Percentiles rank a stretch among this genome's conserved stretches.
Conservation (phyloP, 768 basidiomycete species). For the Megacollybia marginata region DNA sequence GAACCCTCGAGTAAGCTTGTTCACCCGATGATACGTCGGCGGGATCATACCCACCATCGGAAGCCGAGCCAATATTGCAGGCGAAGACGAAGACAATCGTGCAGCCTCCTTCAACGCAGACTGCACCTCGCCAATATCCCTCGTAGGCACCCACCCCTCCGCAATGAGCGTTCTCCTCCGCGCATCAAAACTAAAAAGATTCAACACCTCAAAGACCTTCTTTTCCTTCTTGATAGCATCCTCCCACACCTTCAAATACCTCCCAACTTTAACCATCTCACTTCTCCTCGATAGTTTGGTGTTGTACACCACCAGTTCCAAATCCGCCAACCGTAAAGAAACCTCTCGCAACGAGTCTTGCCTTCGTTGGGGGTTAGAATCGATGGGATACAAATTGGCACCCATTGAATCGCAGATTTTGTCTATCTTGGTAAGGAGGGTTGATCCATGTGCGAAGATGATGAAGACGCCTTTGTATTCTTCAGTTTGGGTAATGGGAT, state of each 20-base stretch:
- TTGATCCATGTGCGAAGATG: constrained; percentile 96
- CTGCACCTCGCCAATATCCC: constrained; percentile 86
- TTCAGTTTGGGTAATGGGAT: constrained; percentile 75
- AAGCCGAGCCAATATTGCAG: constrained; percentile 21
- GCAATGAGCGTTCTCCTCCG: constrained; percentile 92
- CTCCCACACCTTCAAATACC: constrained; percentile 83
- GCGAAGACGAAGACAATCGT: constrained; percentile 28
- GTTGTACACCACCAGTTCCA: constrained; percentile 83
- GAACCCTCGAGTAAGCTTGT: constrained; percentile 95
- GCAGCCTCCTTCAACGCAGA: constrained; percentile 84
- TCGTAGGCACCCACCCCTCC: constrained; percentile 95
- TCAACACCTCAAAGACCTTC: constrained; percentile 91
- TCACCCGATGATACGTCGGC: constrained; percentile 90
- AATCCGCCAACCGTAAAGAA: constrained; percentile 80
- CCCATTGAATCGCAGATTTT: constrained; percentile 99
- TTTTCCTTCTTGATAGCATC: constrained; percentile 95
- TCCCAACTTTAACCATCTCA: constrained; percentile 83
- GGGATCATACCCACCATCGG: constrained; percentile 78
- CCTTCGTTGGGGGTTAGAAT: constrained; percentile 89
- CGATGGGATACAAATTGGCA: constrained; percentile 93
- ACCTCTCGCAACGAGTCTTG: constrained; percentile 87
- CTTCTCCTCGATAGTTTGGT: constrained; percentile 76
- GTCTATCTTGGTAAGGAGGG: constrained; percentile 90
- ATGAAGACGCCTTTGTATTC: constrained; percentile 98
- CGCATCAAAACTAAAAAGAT: constrained; percentile 91